These are phyloP conservation scores for Cladosporium sp. DNA, from an alignment of 2,329 filamentous ascomycete genomes.

Conservation along the genomic window DNA sequence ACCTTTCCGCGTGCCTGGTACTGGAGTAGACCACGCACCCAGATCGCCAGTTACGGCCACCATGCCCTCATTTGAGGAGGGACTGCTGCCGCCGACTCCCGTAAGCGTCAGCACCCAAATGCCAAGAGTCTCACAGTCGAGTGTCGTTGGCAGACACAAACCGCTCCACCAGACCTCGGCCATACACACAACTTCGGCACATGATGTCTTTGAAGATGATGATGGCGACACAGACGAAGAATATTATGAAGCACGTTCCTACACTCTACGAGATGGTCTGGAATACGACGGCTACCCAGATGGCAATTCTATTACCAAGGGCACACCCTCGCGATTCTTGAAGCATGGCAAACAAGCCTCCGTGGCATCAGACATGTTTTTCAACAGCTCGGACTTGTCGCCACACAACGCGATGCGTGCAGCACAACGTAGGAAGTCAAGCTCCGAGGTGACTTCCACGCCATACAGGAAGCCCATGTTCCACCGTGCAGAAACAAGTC, in stretches of 20 bases:
- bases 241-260: conserved; percentile 22
- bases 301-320: conserved; percentile 36
- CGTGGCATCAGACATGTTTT: conserved; percentile 23
- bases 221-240: conserved; percentile 20
- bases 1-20: background rate
- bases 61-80: conserved; percentile 29
- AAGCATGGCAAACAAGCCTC: conserved; percentile 28
- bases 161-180: conserved; percentile 28
- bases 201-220: conserved; percentile 13
- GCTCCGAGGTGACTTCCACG: conserved; percentile 25
- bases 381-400: conserved; percentile 24
- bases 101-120: conserved; percentile 37
- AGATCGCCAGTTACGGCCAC: conserved; percentile 22
- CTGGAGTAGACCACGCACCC: background rate
- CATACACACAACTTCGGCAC: background rate
- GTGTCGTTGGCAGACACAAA: conserved; percentile 28
- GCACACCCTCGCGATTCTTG: conserved; percentile 39
- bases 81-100: conserved; percentile 36
- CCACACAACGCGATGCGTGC: conserved; percentile 3
- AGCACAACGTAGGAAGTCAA: conserved; percentile 28
- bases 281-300: conserved; percentile 36
- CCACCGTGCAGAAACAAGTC: conserved; percentile 33
- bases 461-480: conserved; percentile 30
- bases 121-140: conserved; percentile 35
- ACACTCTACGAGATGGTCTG: conserved; percentile 24